Evolutionary conservation across 1,139 yeast species (phyloP).

Genomic region (Yamadazyma spencermartinsiae): DNA sequence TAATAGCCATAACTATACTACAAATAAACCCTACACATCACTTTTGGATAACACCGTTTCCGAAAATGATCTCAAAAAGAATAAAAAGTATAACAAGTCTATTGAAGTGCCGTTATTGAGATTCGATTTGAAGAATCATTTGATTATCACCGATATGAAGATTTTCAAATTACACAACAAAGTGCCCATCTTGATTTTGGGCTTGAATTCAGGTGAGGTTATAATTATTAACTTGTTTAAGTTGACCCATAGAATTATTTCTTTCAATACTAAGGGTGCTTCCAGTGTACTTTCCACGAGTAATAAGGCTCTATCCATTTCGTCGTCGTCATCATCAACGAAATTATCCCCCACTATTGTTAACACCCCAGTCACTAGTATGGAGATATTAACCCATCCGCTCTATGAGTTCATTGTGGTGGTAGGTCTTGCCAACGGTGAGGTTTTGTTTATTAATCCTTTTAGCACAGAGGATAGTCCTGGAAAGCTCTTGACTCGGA

Average conservation of each 20-base stretch:
- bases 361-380: conserved; percentile 29
- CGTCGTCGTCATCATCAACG: conserved; percentile 3
- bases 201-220: conserved; percentile 39
- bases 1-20: conserved; percentile 21
- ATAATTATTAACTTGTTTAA: conserved; percentile 29
- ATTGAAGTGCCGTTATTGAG: conserved; percentile 39
- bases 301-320: background rate
- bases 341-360: conserved; percentile 15
- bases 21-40: conserved; percentile 27
- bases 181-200: conserved; percentile 34
- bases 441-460: conserved; percentile 38
- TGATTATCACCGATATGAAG: conserved; percentile 32
- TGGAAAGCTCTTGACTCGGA: conserved; percentile 23
- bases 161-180: conserved; percentile 22
- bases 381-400: conserved; percentile 34
- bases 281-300: conserved; percentile 12
- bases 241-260: conserved; percentile 27
- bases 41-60: conserved; percentile 13
- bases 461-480: conserved; percentile 12
- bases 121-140: conserved; percentile 26
- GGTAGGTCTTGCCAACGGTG: conserved; percentile 46
- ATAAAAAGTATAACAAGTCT: conserved; percentile 20
- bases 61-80: conserved; percentile 4
- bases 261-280: conserved; percentile 13
- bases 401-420: conserved; percentile 32